Evolutionary conservation across 202 grass and related monocot genomes (phyloP).

Genomic region (Setaria viridis): DNA sequence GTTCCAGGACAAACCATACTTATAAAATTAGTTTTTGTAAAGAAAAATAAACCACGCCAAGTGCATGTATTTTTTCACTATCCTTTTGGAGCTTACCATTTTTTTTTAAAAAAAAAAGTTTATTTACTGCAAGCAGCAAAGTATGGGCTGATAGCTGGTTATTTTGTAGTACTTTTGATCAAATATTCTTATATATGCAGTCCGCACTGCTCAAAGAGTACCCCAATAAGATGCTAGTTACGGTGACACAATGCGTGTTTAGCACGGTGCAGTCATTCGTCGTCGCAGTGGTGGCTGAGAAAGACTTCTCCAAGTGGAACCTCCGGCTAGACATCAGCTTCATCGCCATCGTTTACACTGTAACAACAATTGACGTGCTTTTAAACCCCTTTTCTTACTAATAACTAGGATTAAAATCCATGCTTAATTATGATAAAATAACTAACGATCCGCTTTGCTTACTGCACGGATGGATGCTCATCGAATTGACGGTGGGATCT

Average conservation of each 20-base stretch:
- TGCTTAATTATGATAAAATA: not conserved
- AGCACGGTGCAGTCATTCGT: slow-evolving; percentile 49
- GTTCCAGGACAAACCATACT: too few species aligned
- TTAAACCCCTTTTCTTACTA: not conserved
- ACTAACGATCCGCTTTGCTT: not conserved
- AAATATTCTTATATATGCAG: slow-evolving; percentile 1
- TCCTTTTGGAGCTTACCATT: not conserved
- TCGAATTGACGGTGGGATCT: not conserved
- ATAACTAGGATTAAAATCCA: not conserved
- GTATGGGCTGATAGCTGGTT: not conserved
- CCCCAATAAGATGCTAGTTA: slow-evolving; percentile 56
- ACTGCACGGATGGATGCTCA: not conserved
- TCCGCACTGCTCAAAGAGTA: slow-evolving; percentile 52
- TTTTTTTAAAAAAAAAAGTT: not conserved
- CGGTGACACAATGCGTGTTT: slow-evolving; percentile 49
- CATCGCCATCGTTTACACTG: not conserved
- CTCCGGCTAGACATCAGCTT: slow-evolving; percentile 43
- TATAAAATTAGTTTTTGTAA: too few species aligned
- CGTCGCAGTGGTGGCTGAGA: slow-evolving; percentile 46
- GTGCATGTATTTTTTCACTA: too few species aligned
- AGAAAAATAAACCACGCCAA: too few species aligned
- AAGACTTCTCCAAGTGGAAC: slow-evolving; percentile 59
- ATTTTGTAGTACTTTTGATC: not conserved
- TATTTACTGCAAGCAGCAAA: not conserved
- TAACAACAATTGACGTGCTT: not conserved